Conservation (phyloP, 1,139 yeast species). For the Yarrowia galli region DNA sequence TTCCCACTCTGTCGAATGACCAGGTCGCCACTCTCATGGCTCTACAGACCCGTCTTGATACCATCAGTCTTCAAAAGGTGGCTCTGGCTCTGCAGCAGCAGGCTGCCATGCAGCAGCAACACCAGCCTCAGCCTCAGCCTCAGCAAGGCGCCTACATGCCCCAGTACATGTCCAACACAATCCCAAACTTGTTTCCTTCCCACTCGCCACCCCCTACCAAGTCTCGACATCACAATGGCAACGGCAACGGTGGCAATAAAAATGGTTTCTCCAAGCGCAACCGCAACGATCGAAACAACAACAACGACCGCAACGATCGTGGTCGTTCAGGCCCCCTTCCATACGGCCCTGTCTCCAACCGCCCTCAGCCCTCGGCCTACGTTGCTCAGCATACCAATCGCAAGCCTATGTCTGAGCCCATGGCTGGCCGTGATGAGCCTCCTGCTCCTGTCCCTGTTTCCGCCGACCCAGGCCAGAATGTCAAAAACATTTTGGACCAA, state of each 20-base stretch:
- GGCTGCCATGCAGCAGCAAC: conserved; percentile 44
- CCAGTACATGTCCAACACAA: conserved; percentile 14
- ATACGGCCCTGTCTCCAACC: conserved; percentile 32
- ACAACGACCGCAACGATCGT: conserved; percentile 7
- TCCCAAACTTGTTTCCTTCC: conserved; percentile 10
- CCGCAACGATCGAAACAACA: not conserved
- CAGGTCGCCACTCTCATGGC: conserved; percentile 44
- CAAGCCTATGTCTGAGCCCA: not conserved
- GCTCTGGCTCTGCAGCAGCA: conserved; percentile 48
- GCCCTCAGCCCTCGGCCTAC: conserved; percentile 23
- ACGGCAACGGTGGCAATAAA: conserved; percentile 22
- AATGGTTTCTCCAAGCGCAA: conserved; percentile 6
- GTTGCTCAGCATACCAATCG: conserved; percentile 22
- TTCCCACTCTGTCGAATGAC: conserved; percentile 17
- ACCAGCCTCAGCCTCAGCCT: conserved; percentile 42
- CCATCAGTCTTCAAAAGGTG: conserved; percentile 48
- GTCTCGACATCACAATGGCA: conserved; percentile 23
- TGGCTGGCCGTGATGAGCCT: not conserved
- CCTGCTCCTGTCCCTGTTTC: not conserved
- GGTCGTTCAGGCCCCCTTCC: conserved; percentile 39
- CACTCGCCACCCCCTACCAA: conserved; percentile 2
- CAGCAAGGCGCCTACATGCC: conserved; percentile 40
- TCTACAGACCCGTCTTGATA: conserved; percentile 49
- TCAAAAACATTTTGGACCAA: conserved; percentile 33
- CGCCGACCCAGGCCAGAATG: conserved; percentile 12